Percentiles rank a stretch among this genome's conserved stretches.
Conservation (phyloP, 495 filamentous ascomycete genomes). For the Jackrogersella multiformis region DNA sequence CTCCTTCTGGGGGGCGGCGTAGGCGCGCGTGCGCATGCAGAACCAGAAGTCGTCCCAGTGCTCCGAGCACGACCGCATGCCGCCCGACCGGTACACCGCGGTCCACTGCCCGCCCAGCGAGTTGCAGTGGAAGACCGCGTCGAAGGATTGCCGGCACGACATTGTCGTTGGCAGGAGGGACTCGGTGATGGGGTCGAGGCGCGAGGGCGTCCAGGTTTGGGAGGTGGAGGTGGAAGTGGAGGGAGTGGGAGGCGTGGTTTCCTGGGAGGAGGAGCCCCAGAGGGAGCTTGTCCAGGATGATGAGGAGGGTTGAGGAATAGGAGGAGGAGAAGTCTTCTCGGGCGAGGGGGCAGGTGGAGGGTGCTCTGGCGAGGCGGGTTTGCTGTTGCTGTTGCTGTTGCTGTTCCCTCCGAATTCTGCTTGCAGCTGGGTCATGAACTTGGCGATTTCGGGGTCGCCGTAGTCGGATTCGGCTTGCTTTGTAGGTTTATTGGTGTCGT, state of each 20-base stretch:
- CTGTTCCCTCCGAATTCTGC: slow-evolving; percentile 39
- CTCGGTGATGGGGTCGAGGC: slow-evolving; percentile 56
- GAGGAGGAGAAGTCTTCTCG: slow-evolving; percentile 4
- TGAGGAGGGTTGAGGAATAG: neutral
- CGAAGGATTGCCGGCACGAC: slow-evolving; percentile 91
- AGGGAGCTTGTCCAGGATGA: slow-evolving; percentile 26
- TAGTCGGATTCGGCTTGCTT: slow-evolving; percentile 34
- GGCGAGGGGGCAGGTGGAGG: slow-evolving; percentile 27
- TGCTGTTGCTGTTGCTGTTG: slow-evolving; percentile 7
- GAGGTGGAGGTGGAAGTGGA: slow-evolving; percentile 16
- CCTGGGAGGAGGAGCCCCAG: slow-evolving; percentile 26
- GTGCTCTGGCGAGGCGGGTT: slow-evolving; percentile 7
- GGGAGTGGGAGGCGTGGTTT: slow-evolving; percentile 29
- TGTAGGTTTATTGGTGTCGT: neutral
- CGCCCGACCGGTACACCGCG: slow-evolving; percentile 83
- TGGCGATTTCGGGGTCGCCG: slow-evolving; percentile 53
- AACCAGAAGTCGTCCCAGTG: slow-evolving; percentile 93
- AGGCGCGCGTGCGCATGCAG: slow-evolving; percentile 83
- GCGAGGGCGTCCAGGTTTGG: slow-evolving; percentile 8
- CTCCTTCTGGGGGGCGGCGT: slow-evolving; percentile 59
- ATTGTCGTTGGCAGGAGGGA: slow-evolving; percentile 79
- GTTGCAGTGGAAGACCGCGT: slow-evolving; percentile 94
- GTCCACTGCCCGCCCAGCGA: slow-evolving; percentile 87
- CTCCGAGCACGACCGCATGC: slow-evolving; percentile 74
- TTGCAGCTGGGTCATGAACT: slow-evolving; percentile 53